Evolutionary conservation across 139 green algal genomes (phyloP), one percentile per base, ranked within the genome.

Genomic region (Haematococcus sp.): DNA sequence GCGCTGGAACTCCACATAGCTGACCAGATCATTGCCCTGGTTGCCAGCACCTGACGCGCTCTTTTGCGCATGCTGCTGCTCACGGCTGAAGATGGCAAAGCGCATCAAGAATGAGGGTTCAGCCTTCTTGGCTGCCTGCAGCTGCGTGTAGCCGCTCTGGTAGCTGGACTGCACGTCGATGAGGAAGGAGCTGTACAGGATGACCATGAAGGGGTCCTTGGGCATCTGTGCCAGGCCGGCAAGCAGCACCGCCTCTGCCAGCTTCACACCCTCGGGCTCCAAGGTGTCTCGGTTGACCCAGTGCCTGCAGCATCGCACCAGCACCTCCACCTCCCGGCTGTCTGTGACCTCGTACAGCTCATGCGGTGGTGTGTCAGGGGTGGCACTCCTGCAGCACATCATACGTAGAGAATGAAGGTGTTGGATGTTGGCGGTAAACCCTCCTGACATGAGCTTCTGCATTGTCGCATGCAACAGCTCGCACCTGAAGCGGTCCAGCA

Each of bases 1-100:
- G 63, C 80, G 80, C 52, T 83, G 74, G 63, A 87, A 83, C 71
- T 83, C 82, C 28, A 87, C 78, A 58, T 86, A 89, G 11, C 73
- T 77, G n/a, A 88, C 80, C 44, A 88, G 75, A 63, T 88, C 83
- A 11, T 81, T 72, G 20, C 76, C 70, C 46, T 55, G 43, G 13
- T n/a, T 40, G 59, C 52, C 61, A 11, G 7, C 40, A 1, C 73
- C 75, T 1, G 35, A 55, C 4, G 60, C 59, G 1, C 17, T n/a
- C 33, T 78, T 71, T 73, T 86, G 76, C 40, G 81, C 82, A 52
- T 75, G 66, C 68, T 86, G 63, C 63, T 82, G 78, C 28, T 74
- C 69, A 5, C 78, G 71, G 0, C 35, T 71, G 64, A 85, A 88
- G 52, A 88, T 78, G 55, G 54, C 63, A 68, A 85, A 88, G 30